Base-by-base conservation (phyloP, 192 early-diverging fungal species). In the Backusella westeae region DNA sequence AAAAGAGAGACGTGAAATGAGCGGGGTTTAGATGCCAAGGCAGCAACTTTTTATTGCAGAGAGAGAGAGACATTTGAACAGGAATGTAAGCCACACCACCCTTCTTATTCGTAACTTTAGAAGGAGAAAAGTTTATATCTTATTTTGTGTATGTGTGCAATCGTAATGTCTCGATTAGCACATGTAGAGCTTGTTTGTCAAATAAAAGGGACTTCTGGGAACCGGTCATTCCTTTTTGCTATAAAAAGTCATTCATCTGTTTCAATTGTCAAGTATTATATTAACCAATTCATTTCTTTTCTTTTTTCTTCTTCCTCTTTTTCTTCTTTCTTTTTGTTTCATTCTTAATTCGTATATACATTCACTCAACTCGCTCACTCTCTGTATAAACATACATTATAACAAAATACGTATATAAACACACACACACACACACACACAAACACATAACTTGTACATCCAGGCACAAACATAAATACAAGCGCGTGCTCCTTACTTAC, bases 131-230 rank as follows among this genome's bases (percentile, higher is more conserved):
- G 53, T 59, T 59, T 21, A 23, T 23, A 26, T 26, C 2, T 10
- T 53, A n/a, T 52, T 52, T 19, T 52, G 52, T 53, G 7, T 5
- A n/a, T 23, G 52, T 53, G 52, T 53, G 23, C 53, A 26, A 59
- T 59, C 53, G 53, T 59, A 26, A 26, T 59, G 21, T 59, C 53
- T 59, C 53, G n/a, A 12, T 59, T 26, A 23, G 19, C n/a, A 52
- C 49, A 52, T 52, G 49, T 32, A 32, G 32, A 32, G 19, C 42
- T 23, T 53, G 53, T 59, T 59, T 26, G 53, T 59, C 53, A 59
- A 49, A 59, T 59, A 59, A 59, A 59, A 59, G 53, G 53, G 53
- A 26, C 53, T 59, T 59, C 21, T 59, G 53, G 53, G 21, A 59
- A 59, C 23, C 23, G 53, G 53, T 59, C 53, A 59, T 59, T 59